A percentile compares a stretch with the other conserved stretches of the same genome.
These are phyloP conservation scores for Termitomyces sp. DNA, from an alignment of 768 basidiomycete genomes.

Conservation along the genomic window DNA sequence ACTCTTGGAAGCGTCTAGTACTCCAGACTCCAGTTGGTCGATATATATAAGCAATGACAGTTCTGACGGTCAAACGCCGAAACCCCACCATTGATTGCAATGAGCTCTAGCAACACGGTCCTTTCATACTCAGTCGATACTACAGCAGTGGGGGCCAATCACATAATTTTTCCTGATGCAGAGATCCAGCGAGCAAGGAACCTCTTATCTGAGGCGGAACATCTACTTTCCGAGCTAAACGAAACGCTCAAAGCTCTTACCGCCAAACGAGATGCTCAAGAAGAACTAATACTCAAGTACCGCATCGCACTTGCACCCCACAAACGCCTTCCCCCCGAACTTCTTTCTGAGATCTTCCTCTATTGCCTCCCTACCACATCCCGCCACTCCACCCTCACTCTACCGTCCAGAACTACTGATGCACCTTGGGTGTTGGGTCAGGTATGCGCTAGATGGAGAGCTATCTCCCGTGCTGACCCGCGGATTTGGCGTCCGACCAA, in stretches of 20 bases:
- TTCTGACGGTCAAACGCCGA: too few relatives aligned
- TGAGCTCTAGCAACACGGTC: not conserved
- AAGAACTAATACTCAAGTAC: conserved; percentile 1
- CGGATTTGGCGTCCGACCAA: conserved; percentile 4
- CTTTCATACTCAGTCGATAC: not conserved
- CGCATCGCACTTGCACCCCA: conserved; percentile 9
- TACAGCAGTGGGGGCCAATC: not conserved
- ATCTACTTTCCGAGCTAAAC: conserved; percentile 2
- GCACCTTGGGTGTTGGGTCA: conserved; percentile 9
- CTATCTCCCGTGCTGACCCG: conserved; percentile 4
- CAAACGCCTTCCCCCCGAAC: conserved; percentile 9
- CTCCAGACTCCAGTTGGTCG: not conserved
- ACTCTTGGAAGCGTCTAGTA: not conserved
- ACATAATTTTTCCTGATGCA: not conserved
- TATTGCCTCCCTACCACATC: not conserved
- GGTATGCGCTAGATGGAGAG: conserved; percentile 9
- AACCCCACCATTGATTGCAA: not conserved
- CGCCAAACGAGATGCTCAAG: conserved; percentile 5
- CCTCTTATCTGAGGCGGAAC: not conserved
- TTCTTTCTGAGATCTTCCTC: conserved; percentile 9
- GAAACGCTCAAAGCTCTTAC: not conserved
- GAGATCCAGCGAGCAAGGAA: not conserved
- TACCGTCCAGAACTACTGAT: not conserved
- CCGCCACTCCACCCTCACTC: not conserved
- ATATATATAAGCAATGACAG: not conserved